Base-by-base conservation (phyloP, 2,329 filamentous ascomycete species). In the Aspergillus sp. region DNA sequence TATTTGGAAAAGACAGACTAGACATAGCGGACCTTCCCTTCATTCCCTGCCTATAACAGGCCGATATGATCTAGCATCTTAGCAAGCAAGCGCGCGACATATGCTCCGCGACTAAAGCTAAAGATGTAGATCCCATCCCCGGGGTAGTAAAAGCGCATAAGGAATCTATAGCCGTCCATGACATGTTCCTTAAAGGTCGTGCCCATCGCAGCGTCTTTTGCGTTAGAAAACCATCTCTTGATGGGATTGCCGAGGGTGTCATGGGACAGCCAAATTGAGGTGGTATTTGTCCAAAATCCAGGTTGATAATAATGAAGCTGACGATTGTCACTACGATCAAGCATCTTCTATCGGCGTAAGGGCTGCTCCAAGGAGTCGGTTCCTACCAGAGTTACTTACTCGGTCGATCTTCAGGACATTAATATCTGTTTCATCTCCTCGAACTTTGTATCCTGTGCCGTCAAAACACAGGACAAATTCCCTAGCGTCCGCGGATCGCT, bases 11-110 rank as follows among this genome's bases (percentile, higher is more conserved):
- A 63, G 4, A 58, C 61, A 42, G 63, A 86, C 83, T 84, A 91
- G 1, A 82, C 84, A 53, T 91, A 93, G 3, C 72, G 69, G 32
- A 85, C 77, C 77, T 91, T 80, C 45, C 91, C 85, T 50, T 93
- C 82, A 46, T 93, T 93, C 8, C 85, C 84, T 32, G 82, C 79
- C 8, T 79, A 80, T 10, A 93, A 67, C 0, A 93, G 67, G 1
- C 86, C 85, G 34, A 91, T 78, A 44, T 83, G 79, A 48, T 91
- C 83, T 5, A 91, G 69, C 84, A 89, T 89, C 51, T 91, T 83
- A 0, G 84, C 82, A 1, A 86, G 61, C 48, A 85, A 85, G 2
- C 80, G 74, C 0, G 80, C 81, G 26, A 82, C 80, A 47, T 85
- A 85, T 1, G 80, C 72, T 12, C 81, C 81, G 13, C 81, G 72